Percentiles rank a stretch among this genome's conserved stretches.
phyloP scores from a whole-genome alignment of 768 basidiomycete genomes.

The Chalciporus sphaerocephalus region DNA sequence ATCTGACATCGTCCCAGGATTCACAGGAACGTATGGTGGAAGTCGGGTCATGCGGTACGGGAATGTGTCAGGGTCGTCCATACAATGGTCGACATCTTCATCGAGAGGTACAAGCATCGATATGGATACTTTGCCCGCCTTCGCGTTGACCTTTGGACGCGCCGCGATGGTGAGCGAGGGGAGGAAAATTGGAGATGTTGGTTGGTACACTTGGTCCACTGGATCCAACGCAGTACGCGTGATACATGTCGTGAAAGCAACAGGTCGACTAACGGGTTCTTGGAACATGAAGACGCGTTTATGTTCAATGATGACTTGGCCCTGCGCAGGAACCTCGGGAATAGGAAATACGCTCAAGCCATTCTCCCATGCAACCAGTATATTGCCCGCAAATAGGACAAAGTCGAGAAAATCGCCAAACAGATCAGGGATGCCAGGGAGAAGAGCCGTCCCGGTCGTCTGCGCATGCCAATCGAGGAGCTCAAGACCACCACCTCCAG shows the following conservation, averaged over 20 bases:
- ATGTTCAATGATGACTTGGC: conserved; percentile 19
- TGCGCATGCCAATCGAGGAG: conserved; percentile 26
- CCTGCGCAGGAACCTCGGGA: conserved; percentile 20
- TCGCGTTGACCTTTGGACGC: conserved; percentile 6
- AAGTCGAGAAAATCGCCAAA: conserved; percentile 27
- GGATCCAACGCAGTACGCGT: conserved; percentile 5
- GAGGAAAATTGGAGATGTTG: neutral
- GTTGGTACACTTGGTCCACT: neutral
- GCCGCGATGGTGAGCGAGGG: conserved; percentile 26
- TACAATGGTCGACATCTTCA: neutral
- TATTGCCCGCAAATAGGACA: conserved; percentile 17
- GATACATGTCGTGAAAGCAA: conserved; percentile 28
- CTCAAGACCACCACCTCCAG: conserved; percentile 21
- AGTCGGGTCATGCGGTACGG: conserved; percentile 19
- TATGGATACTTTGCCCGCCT: conserved; percentile 16
- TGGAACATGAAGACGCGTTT: conserved; percentile 26
- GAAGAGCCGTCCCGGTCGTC: conserved; percentile 23
- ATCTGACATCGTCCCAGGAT: neutral
- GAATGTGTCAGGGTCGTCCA: conserved; percentile 7
- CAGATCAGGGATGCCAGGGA: conserved; percentile 21
- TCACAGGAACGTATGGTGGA: conserved; percentile 3
- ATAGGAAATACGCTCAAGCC: conserved; percentile 26
- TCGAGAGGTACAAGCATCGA: conserved; percentile 24
- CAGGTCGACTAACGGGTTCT: conserved; percentile 19
- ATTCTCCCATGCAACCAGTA: conserved; percentile 28